Evolutionary conservation across 768 basidiomycete genomes (phyloP), one percentile per base, ranked within the genome.

Genomic region (Phylloporus sp.): DNA sequence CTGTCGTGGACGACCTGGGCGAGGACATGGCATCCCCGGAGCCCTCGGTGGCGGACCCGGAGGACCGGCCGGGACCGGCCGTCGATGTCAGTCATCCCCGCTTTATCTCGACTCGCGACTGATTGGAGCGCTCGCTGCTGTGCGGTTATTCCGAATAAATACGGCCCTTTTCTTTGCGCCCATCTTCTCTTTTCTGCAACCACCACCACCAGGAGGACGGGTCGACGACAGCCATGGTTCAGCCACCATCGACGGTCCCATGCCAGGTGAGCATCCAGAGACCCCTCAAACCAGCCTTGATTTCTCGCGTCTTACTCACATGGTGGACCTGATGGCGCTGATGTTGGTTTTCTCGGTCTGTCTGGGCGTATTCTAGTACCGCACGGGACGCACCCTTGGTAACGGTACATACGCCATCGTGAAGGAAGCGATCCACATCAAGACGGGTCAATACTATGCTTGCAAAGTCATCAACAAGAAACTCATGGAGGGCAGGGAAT

Each of bases 401-500:
- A 93, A 88, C 63, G 94, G 94, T 43, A 97, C 94, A 38, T 97
- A 97, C 64, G 91, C 91, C 54, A 91, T 94, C 68, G 91, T 93
- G 43, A 93, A 92, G 72, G 93, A 97, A 75, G 94, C 94, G 40
- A 89, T 95, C 23, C 92, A 95, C 64, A 86, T 95, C 74, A 85
- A 88, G 74, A 92, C 93, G 1, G 84, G 84, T 20, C 81, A 97
- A 70, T 95, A 95, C 73, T 98, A 88, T 76, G 97, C 95, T 20
- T 97, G 95, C 81, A 99, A 99, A 72, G 97, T 98, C 63, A 94
- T 97, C 74, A 97, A 95, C 84, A 98, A 98, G 80, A 93, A 95
- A 65, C 82, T 97, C 52, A 97, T 97, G 94, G 90, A 95, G 67
- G 95, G 95, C 5, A 79, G 95, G 57, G 95, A 98, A 73, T 85